Conservation (phyloP, 2,329 filamentous ascomycete genomes). For the Colletotrichum kahawae region DNA sequence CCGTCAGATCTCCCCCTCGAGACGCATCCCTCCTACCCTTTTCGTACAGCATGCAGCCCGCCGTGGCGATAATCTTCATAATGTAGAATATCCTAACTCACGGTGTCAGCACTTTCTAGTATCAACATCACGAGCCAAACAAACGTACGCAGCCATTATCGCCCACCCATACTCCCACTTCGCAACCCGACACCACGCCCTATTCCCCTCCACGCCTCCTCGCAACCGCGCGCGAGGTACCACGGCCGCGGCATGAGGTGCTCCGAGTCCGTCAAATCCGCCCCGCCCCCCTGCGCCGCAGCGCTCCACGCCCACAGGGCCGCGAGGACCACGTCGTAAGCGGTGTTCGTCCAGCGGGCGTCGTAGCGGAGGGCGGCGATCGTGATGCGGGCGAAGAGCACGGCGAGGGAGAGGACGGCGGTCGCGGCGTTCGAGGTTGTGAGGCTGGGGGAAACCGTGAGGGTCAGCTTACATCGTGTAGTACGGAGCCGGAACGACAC, state of each 20-base stretch:
- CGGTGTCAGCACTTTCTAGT: neutral
- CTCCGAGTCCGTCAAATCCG: constrained; percentile 29
- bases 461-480: neutral
- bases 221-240: constrained; percentile 30
- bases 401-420: constrained; percentile 31
- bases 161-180: neutral
- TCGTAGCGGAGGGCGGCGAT: constrained; percentile 27
- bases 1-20: neutral
- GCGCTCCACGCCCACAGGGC: constrained; percentile 31
- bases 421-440: constrained; percentile 33
- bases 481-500: too few relatives aligned
- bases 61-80: neutral
- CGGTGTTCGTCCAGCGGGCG: constrained; percentile 19
- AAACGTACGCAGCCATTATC: neutral
- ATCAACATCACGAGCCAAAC: neutral
- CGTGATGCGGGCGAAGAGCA: constrained; percentile 29
- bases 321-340: constrained; percentile 33
- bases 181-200: neutral
- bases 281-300: constrained; percentile 17
- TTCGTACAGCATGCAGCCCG: neutral
- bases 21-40: neutral
- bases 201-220: neutral
- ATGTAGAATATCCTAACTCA: neutral
- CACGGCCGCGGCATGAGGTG: constrained; percentile 29
- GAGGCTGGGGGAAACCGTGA: constrained; percentile 20